phyloP scores from a whole-genome alignment of 1,284 basidiomycete genomes.

The Ceratobasidium sp. region DNA sequence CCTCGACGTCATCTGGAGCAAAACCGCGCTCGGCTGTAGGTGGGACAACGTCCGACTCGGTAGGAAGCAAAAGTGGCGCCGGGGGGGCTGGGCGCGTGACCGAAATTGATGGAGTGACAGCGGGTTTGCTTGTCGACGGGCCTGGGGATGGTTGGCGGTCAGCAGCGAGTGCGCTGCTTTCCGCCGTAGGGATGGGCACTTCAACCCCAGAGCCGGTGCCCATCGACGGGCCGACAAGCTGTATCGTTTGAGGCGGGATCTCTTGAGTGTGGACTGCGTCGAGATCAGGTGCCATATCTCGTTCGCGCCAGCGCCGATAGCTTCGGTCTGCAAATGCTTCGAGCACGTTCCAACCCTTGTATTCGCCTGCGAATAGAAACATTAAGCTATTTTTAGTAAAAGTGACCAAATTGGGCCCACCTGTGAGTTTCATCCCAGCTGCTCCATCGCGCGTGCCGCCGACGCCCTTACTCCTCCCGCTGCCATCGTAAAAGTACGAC shows the following conservation, averaged over 20 bases:
- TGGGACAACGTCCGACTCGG: conserved; percentile 65
- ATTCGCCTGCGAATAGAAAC: conserved; percentile 75
- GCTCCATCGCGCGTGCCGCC: conserved; percentile 66
- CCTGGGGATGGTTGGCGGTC: conserved; percentile 50
- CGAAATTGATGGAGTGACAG: conserved; percentile 61
- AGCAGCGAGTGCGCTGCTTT: conserved; percentile 54
- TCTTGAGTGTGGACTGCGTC: conserved; percentile 19
- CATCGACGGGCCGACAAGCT: conserved; percentile 57
- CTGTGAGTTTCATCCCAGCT: conserved; percentile 37
- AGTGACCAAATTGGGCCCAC: neutral
- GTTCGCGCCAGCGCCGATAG: conserved; percentile 82
- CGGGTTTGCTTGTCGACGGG: conserved; percentile 51
- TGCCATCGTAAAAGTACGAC: conserved; percentile 84
- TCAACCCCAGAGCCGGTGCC: conserved; percentile 59
- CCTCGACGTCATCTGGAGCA: conserved; percentile 65
- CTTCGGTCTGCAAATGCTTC: conserved; percentile 92
- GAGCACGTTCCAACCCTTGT: conserved; percentile 88
- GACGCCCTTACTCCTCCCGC: conserved; percentile 78
- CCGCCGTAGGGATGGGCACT: conserved; percentile 65
- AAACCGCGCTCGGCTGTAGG: conserved; percentile 61
- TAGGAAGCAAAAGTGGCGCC: conserved; percentile 71
- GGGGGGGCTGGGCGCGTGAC: conserved; percentile 76
- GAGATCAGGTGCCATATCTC: conserved; percentile 70
- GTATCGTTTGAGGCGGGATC: conserved; percentile 12
- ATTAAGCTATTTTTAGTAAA: conserved; percentile 34